These are phyloP conservation scores for Penicillium olsonii DNA, from an alignment of 2,329 filamentous ascomycete species.

Conservation along the genomic window DNA sequence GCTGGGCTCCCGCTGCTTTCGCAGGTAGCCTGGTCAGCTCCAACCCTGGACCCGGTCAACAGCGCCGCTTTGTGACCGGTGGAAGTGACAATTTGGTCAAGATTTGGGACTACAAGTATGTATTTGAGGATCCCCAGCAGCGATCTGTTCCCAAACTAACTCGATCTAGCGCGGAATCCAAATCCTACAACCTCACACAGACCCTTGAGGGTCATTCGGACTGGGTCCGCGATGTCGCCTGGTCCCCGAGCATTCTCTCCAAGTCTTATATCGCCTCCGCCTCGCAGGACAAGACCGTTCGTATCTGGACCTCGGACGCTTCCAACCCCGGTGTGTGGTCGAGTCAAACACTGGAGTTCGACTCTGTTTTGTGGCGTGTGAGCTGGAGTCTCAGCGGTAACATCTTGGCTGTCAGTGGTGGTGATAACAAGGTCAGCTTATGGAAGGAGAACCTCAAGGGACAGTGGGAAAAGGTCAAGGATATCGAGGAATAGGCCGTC, in stretches of 20 bases:
- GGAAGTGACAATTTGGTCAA: slow-evolving; percentile 92
- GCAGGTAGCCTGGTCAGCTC: slow-evolving; percentile 84
- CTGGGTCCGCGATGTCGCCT: slow-evolving; percentile 97
- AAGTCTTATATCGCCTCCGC: slow-evolving; percentile 97
- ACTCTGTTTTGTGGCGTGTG: slow-evolving; percentile 88
- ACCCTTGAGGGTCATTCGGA: slow-evolving; percentile 80
- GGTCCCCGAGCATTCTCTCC: slow-evolving; percentile 91
- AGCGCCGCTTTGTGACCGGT: slow-evolving; percentile 87
- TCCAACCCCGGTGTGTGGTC: slow-evolving; percentile 73
- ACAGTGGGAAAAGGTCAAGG: slow-evolving; percentile 96
- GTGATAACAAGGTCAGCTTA: slow-evolving; percentile 93
- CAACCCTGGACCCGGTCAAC: slow-evolving; percentile 61
- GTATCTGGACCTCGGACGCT: slow-evolving; percentile 87
- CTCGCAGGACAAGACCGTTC: slow-evolving; percentile 93
- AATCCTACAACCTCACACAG: slow-evolving; percentile 54
- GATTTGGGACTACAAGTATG: slow-evolving; percentile 80
- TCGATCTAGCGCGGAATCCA: slow-evolving; percentile 48
- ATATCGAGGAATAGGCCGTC: slow-evolving; percentile 74
- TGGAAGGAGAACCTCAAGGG: slow-evolving; percentile 99
- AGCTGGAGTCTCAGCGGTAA: slow-evolving; percentile 98
- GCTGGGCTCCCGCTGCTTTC: slow-evolving; percentile 84
- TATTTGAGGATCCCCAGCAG: slow-evolving; percentile 2
- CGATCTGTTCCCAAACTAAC: slow-evolving; percentile 3
- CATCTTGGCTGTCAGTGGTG: slow-evolving; percentile 87
- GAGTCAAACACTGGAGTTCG: slow-evolving; percentile 81